Evolutionary conservation across 148 eudicot species (phyloP).

Genomic region (Camellia japonica): DNA sequence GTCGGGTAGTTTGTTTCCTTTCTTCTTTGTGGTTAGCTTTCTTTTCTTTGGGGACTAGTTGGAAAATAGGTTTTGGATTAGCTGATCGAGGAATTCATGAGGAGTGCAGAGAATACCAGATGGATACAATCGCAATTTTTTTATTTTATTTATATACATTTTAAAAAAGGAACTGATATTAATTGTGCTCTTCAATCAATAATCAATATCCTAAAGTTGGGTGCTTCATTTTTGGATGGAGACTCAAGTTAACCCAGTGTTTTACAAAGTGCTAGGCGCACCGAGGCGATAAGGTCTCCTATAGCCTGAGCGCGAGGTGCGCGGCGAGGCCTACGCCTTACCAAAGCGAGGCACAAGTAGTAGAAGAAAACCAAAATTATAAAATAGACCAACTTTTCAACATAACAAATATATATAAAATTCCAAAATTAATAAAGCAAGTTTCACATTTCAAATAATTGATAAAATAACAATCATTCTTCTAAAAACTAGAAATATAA

Average conservation of each 20-base stretch:
- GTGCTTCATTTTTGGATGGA: neutral
- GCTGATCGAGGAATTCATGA: slow-evolving; percentile 1
- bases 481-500: no score
- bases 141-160: neutral
- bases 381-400: no score
- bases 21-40: neutral
- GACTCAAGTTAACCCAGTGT: neutral
- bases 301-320: no score
- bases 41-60: neutral
- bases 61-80: neutral
- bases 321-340: no score
- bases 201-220: neutral
- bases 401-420: no score
- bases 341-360: no score
- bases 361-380: no score
- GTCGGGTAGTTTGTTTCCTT: neutral
- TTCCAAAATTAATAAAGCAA: no score
- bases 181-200: neutral
- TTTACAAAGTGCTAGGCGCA: no score
- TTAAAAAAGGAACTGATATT: neutral
- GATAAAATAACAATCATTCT: no score
- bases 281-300: no score
- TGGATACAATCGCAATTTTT: neutral
- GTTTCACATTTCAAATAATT: no score
- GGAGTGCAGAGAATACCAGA: neutral